A percentile compares a stretch with the other conserved stretches of the same genome.
Evolutionary conservation across 2,329 filamentous ascomycete genomes (phyloP).

Genomic region (Ophiognomonia clavigignenti-juglandacearum): DNA sequence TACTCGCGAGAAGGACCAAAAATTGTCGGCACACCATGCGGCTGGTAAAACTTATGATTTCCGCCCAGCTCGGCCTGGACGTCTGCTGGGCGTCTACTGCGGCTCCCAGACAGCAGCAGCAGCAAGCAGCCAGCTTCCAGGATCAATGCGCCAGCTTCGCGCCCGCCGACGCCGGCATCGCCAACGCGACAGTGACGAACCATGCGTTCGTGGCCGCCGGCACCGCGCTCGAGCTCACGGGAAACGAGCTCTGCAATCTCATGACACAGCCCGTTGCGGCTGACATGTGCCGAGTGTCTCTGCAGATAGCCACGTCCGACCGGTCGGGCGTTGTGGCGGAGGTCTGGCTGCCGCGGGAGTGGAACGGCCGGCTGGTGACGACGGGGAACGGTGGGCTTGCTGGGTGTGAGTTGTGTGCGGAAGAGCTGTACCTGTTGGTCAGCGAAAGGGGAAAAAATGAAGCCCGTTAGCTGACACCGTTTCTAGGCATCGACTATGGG

Average conservation of each 20-base stretch:
- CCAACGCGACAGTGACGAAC: slow-evolving; percentile 7
- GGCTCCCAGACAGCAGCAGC: neutral
- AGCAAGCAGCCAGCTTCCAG: neutral
- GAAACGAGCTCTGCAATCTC: slow-evolving; percentile 28
- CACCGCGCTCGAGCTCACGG: slow-evolving; percentile 28
- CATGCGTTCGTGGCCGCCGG: slow-evolving; percentile 18
- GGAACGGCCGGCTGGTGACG: slow-evolving; percentile 40
- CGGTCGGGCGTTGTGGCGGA: slow-evolving; percentile 41
- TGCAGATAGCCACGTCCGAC: slow-evolving; percentile 25
- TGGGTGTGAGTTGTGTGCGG: slow-evolving; percentile 38
- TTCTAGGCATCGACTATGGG: slow-evolving; percentile 36
- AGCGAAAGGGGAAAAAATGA: too few species aligned
- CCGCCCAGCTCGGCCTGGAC: neutral
- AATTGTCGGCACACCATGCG: neutral
- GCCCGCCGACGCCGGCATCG: neutral
- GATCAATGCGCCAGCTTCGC: slow-evolving; percentile 2
- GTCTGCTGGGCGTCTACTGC: neutral
- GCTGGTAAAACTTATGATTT: neutral
- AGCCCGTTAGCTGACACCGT: too few species aligned
- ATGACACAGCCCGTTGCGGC: slow-evolving; percentile 13
- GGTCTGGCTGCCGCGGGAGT: slow-evolving; percentile 41
- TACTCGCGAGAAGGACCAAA: neutral
- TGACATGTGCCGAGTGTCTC: slow-evolving; percentile 24
- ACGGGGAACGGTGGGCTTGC: slow-evolving; percentile 45
- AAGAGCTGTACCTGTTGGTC: too few species aligned